Conservation (phyloP, 257 asterid genomes). For the Rubia yunnanensis region DNA sequence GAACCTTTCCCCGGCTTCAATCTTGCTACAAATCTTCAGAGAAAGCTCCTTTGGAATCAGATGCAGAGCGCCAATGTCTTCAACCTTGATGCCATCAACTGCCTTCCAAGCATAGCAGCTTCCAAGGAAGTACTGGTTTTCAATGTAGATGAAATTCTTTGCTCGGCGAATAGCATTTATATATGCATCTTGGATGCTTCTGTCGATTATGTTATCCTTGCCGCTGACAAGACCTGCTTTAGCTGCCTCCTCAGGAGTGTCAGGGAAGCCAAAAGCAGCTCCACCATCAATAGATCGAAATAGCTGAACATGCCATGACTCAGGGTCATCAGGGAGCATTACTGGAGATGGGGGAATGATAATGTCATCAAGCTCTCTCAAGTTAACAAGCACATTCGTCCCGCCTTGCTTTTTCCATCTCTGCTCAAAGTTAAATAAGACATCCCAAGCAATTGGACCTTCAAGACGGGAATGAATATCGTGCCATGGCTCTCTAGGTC, state of each 20-base stretch:
- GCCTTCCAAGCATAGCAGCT: conserved; percentile 57
- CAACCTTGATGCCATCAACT: conserved; percentile 44
- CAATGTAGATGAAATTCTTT: conserved; percentile 63
- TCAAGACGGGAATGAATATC: conserved; percentile 73
- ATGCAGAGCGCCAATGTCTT: conserved; percentile 74
- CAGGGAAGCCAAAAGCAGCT: conserved; percentile 87
- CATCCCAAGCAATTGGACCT: conserved; percentile 91
- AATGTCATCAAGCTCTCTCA: conserved; percentile 51
- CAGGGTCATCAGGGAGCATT: conserved; percentile 56
- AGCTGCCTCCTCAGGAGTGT: conserved; percentile 66
- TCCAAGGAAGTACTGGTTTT: conserved; percentile 81
- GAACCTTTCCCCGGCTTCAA: conserved; percentile 80
- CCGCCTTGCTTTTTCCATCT: conserved; percentile 89
- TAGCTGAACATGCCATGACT: conserved; percentile 76
- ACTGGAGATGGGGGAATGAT: conserved; percentile 73
- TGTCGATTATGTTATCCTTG: conserved; percentile 64
- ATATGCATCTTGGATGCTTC: conserved; percentile 84
- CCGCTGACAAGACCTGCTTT: conserved; percentile 74
- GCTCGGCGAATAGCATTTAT: conserved; percentile 85
- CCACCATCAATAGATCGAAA: conserved; percentile 89
- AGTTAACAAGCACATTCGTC: conserved; percentile 48
- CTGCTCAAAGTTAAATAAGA: conserved; percentile 73
- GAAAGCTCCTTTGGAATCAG: conserved; percentile 72
- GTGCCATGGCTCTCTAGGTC: conserved; percentile 92
- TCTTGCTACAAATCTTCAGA: conserved; percentile 62